Evolutionary conservation across 1,284 basidiomycete genomes (phyloP), one percentile per base, ranked within the genome.

Genomic region (Cystobasidium sp.): DNA sequence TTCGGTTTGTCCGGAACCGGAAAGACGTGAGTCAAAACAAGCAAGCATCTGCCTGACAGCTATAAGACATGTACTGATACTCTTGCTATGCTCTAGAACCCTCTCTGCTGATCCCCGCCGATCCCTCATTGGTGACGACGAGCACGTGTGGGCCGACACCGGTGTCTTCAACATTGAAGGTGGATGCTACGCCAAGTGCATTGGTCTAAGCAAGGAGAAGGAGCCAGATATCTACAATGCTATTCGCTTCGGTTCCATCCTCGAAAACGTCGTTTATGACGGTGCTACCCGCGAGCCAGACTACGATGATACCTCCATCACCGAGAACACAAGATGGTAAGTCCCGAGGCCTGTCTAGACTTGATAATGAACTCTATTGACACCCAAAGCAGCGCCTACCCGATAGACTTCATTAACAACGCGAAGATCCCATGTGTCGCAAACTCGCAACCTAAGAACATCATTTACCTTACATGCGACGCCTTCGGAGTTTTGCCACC

Each of bases 141-240:
- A 97, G 85, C 95, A 97, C 83, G 95, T 97, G 81, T 97, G 94
- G 95, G 94, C 93, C 43, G 94, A 97, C 84, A 89, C 87, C 24
- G 97, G 96, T 83, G 96, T 99, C 76, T 99, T 99, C 90, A 99
- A 99, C 88, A 99, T 99, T 80, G 96, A 99, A 83, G 96, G 96
- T 80, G 96, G 97, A 74, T 99, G 96, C 86, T 99, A 99, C 84
- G 96, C 96, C 84, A 99, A 99, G 87, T 91, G 89, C 84, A 92
- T 99, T 86, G 97, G 97, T 86, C 90, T 99, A 78, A 93, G 92
- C 62, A 89, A 89, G 22, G 93, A 97, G 85, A 98, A 87, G 87
- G 96, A 99, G 84, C 96, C 96, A 75, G 97, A 98, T 84, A 99
- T 99, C 83, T 97, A 85, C 88, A 91, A 90, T 82, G 97, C 96